Evolutionary conservation across 139 green algal species (phyloP).

Genomic region (Astrephomene gubernaculifera): DNA sequence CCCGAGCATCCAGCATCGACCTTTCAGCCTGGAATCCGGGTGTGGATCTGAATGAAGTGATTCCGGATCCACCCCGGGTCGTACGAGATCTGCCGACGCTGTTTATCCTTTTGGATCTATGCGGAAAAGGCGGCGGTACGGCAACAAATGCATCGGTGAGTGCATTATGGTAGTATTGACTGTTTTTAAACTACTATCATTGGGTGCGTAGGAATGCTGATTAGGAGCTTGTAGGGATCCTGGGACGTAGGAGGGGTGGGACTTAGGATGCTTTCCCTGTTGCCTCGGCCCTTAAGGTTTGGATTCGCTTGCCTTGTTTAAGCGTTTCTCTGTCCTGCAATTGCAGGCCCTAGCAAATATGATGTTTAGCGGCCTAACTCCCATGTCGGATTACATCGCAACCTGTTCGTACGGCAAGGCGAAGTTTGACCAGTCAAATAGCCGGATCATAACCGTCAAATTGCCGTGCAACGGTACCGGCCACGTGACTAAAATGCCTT

Average conservation of each 20-base stretch:
- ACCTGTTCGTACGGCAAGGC: conserved; percentile 49
- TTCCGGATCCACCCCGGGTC: conserved; percentile 22
- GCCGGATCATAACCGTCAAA: conserved; percentile 19
- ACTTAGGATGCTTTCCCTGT: background rate
- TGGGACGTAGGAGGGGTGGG: background rate
- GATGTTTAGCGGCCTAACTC: conserved; percentile 28
- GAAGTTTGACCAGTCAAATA: conserved; percentile 22
- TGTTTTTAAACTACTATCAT: background rate
- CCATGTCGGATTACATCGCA: conserved; percentile 32
- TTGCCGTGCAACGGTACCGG: conserved; percentile 30
- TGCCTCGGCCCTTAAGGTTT: background rate
- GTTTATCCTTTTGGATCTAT: conserved; percentile 42
- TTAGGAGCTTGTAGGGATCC: background rate
- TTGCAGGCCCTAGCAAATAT: conserved; percentile 8
- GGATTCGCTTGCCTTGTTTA: background rate
- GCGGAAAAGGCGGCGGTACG: conserved; percentile 21
- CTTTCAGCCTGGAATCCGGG: conserved; percentile 29
- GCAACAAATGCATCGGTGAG: conserved; percentile 16
- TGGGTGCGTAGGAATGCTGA: background rate
- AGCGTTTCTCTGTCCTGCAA: too few species aligned
- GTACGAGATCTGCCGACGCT: conserved; percentile 36
- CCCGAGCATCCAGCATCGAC: background rate
- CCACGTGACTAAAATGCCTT: conserved; percentile 3
- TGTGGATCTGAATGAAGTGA: conserved; percentile 1
- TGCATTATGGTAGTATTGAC: too few species aligned